Conservation (phyloP, 164 flowering plant species). For the grape (Vitis vinifera) region ASM3070453v1 NC_081820.1:24353001-24353500, state of each 20-base stretch:
- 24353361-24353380: background rate
- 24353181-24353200: slow-evolving; percentile 71
- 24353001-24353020: no score
- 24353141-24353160: background rate
- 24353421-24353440: background rate
- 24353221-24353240: slow-evolving; percentile 75
- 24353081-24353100: no score
- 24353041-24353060: no score
- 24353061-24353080: no score
- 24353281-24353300: background rate
- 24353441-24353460: background rate
- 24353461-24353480: no score
- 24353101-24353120: no score
- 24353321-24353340: no score
- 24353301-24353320: no score
- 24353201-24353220: slow-evolving; percentile 83
- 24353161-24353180: background rate
- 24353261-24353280: slow-evolving; percentile 2
- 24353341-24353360: no score
- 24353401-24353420: background rate
- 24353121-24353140: background rate
- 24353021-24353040: no score
- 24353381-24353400: background rate
- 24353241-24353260: slow-evolving; percentile 88
- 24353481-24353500: background rate